Conservation (phyloP, 306 rosid species). For the Citrullus amarus region DNA sequence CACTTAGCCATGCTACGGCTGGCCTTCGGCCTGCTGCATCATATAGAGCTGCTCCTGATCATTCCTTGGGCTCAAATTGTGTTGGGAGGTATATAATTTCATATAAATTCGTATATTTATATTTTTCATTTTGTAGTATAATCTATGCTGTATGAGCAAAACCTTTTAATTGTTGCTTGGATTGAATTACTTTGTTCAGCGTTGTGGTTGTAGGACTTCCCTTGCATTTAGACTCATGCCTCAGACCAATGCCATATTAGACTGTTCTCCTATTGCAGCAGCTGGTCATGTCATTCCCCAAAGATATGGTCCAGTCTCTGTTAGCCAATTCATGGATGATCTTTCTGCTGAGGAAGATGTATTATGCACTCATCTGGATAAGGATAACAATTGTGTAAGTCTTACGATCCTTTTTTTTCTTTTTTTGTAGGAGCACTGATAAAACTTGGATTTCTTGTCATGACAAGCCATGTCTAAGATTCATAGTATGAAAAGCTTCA, state of each 20-base stretch:
- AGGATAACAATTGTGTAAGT: constrained; percentile 52
- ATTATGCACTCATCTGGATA: constrained; percentile 46
- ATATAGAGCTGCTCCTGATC: constrained; percentile 63
- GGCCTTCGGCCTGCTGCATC: constrained; percentile 83
- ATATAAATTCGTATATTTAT: background rate
- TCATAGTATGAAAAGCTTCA: background rate
- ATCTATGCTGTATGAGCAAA: constrained; percentile 11
- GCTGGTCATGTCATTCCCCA: constrained; percentile 95
- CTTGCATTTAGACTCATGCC: constrained; percentile 97
- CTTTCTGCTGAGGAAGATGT: constrained; percentile 89
- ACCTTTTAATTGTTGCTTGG: constrained; percentile 2
- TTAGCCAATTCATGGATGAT: constrained; percentile 98
- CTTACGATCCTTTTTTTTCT: background rate
- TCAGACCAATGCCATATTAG: constrained; percentile 76
- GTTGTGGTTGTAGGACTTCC: constrained; percentile 69
- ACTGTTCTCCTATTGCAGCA: constrained; percentile 86
- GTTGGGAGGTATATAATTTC: constrained; percentile 57
- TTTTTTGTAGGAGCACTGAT: background rate
- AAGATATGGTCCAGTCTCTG: constrained; percentile 81
- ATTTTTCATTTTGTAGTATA: background rate
- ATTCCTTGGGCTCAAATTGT: constrained; percentile 33
- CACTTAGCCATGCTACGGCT: constrained; percentile 86
- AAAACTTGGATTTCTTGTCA: background rate
- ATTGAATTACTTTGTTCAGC: constrained; percentile 22
- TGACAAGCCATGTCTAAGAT: background rate